phyloP scores from a whole-genome alignment of 2,329 filamentous ascomycete species.

The Alternaria sp. region DNA sequence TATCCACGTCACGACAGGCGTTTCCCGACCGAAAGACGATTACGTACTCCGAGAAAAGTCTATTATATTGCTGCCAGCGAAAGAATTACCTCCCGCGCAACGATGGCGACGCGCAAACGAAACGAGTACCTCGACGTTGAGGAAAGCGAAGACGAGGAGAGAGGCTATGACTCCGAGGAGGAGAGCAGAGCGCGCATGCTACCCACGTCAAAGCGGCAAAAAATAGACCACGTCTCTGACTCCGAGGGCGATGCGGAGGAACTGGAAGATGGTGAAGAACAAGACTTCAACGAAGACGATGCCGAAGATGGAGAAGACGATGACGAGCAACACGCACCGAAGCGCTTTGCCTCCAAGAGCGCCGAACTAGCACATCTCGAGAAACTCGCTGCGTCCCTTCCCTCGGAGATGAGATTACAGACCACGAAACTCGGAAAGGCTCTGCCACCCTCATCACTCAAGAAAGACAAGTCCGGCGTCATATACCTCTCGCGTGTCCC shows the following conservation, averaged over 20 bases:
- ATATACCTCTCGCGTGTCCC: constrained; percentile 84
- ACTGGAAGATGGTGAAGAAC: constrained; percentile 21
- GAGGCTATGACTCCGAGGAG: constrained; percentile 71
- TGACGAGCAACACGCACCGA: constrained; percentile 27
- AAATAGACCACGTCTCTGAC: constrained; percentile 56
- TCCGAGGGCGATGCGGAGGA: constrained; percentile 26
- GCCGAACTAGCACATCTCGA: constrained; percentile 42
- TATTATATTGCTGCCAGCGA: neutral
- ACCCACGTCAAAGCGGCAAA: constrained; percentile 67
- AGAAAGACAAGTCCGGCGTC: constrained; percentile 76
- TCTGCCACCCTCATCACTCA: constrained; percentile 55
- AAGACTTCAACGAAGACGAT: constrained; percentile 33
- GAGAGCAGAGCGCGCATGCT: constrained; percentile 67
- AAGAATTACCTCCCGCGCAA: neutral
- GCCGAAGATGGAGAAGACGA: constrained; percentile 28
- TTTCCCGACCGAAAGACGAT: neutral
- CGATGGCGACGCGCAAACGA: constrained; percentile 71
- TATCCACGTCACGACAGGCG: neutral
- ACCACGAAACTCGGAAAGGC: constrained; percentile 29
- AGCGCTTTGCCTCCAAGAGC: constrained; percentile 34
- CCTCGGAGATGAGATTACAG: constrained; percentile 46
- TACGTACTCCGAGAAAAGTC: neutral
- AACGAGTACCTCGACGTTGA: constrained; percentile 71
- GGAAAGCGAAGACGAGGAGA: constrained; percentile 52
- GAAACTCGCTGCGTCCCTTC: constrained; percentile 36